Percentiles rank a stretch among this genome's conserved stretches.
These are phyloP conservation scores for Phialophora verrucosa DNA, from an alignment of 2,329 filamentous ascomycete species.

Conservation along the genomic window DNA sequence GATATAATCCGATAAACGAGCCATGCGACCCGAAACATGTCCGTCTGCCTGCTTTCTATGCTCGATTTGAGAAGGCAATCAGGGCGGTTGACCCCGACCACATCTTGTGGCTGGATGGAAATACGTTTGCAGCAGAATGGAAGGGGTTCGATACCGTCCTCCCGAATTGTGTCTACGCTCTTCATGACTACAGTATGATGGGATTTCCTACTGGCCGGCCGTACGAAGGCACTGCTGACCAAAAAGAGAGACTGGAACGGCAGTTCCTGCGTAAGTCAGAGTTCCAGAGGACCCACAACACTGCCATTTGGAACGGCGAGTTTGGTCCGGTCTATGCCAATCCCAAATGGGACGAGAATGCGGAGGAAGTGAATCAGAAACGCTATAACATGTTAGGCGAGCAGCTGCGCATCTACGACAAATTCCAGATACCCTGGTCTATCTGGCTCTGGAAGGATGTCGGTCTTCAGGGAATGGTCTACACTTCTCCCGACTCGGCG, in stretches of 20 bases:
- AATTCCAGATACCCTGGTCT: conserved; percentile 60
- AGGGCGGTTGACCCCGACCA: conserved; percentile 54
- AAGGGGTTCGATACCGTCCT: conserved; percentile 49
- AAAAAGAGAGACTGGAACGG: conserved; percentile 50
- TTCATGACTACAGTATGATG: conserved; percentile 43
- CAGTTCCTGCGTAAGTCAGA: conserved; percentile 56
- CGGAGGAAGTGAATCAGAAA: conserved; percentile 43
- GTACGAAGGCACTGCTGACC: conserved; percentile 51
- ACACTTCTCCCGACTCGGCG: conserved; percentile 52
- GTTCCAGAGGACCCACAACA: conserved; percentile 52
- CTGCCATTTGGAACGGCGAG: conserved; percentile 61
- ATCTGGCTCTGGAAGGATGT: conserved; percentile 68
- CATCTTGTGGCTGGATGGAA: conserved; percentile 55
- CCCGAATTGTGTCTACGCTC: conserved; percentile 48
- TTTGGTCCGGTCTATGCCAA: conserved; percentile 54
- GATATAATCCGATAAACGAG: conserved; percentile 61
- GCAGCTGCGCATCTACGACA: conserved; percentile 60
- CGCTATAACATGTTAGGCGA: conserved; percentile 55
- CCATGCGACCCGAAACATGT: conserved; percentile 56
- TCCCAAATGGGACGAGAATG: conserved; percentile 32
- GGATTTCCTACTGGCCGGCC: conserved; percentile 51
- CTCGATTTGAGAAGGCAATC: conserved; percentile 55
- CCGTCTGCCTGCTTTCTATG: conserved; percentile 55
- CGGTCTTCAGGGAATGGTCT: conserved; percentile 62
- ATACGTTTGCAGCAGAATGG: conserved; percentile 55